Evolutionary conservation across 148 eudicot genomes (phyloP).

Genomic region (Vaccinium myrtillus): DNA sequence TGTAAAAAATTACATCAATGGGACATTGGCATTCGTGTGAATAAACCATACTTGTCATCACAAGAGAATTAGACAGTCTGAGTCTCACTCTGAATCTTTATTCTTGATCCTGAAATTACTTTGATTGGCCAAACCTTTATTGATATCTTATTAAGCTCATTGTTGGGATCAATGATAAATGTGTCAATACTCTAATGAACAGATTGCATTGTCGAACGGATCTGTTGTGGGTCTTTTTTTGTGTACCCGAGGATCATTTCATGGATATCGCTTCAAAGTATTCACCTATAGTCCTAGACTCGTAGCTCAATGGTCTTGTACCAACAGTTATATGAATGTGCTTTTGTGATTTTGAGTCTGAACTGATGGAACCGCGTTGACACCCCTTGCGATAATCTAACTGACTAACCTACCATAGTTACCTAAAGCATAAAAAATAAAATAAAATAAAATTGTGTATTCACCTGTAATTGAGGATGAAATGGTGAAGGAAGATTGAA

Average conservation of each 20-base stretch:
- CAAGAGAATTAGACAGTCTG: not conserved
- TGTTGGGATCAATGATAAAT: not conserved
- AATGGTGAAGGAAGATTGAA: slow-evolving; percentile 45
- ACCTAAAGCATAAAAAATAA: not conserved
- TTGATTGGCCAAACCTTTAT: not conserved
- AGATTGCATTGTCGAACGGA: not conserved
- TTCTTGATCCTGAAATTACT: not conserved
- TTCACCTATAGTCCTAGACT: not conserved
- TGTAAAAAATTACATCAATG: not conserved
- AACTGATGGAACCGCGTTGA: not conserved
- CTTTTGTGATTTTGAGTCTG: not conserved
- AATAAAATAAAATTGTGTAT: not conserved
- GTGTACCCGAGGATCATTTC: too few relatives aligned
- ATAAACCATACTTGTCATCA: not conserved
- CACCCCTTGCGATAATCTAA: too few relatives aligned
- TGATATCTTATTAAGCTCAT: not conserved
- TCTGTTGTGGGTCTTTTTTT: not conserved
- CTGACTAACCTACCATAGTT: not conserved
- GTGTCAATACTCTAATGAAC: not conserved
- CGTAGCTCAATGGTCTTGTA: not conserved
- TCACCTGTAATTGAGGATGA: slow-evolving; percentile 47
- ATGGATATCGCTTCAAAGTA: too few relatives aligned
- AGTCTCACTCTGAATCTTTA: not conserved
- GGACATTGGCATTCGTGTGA: not conserved
- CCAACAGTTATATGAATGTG: not conserved